Evolutionary conservation across 495 filamentous ascomycete species (phyloP).

Genomic region (Oleoguttula mirabilis): DNA sequence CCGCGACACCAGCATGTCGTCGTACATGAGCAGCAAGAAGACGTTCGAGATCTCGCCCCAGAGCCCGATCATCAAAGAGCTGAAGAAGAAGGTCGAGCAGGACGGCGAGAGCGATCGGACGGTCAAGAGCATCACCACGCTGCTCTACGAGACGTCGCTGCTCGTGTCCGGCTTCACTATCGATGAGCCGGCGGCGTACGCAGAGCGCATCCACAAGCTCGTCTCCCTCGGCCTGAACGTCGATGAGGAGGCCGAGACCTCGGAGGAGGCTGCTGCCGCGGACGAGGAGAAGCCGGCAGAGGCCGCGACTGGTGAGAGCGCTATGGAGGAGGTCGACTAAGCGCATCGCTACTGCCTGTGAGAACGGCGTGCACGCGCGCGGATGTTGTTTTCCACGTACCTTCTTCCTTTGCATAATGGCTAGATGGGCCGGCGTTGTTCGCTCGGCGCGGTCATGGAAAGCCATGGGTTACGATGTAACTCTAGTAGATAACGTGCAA

Average conservation of each 20-base stretch:
- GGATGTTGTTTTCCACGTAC: too few species aligned
- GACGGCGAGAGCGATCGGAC: constrained; percentile 97
- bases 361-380: too few species aligned
- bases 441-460: too few species aligned
- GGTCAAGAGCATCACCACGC: constrained; percentile 95
- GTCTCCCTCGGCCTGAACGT: constrained; percentile 93
- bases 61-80: constrained; percentile 94
- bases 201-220: constrained; percentile 98
- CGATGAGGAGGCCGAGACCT: constrained; percentile 62
- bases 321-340: constrained; percentile 70
- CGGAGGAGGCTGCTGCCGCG: constrained; percentile 34
- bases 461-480: too few species aligned
- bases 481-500: too few species aligned
- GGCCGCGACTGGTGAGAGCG: constrained; percentile 49
- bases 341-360: too few species aligned
- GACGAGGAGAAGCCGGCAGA: constrained; percentile 35
- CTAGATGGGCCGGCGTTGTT: too few species aligned
- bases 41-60: constrained; percentile 99
- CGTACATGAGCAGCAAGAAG: constrained; percentile 99
- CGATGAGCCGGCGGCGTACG: constrained; percentile 93
- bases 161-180: constrained; percentile 98
- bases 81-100: constrained; percentile 90
- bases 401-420: too few species aligned
- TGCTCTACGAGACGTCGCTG: constrained; percentile 96
- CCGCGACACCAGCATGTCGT: constrained; percentile 97